A percentile compares a stretch with the other conserved stretches of the same genome.
phyloP scores from a whole-genome alignment of 2,329 filamentous ascomycete genomes.

The Hypomyces rosellus region DNA sequence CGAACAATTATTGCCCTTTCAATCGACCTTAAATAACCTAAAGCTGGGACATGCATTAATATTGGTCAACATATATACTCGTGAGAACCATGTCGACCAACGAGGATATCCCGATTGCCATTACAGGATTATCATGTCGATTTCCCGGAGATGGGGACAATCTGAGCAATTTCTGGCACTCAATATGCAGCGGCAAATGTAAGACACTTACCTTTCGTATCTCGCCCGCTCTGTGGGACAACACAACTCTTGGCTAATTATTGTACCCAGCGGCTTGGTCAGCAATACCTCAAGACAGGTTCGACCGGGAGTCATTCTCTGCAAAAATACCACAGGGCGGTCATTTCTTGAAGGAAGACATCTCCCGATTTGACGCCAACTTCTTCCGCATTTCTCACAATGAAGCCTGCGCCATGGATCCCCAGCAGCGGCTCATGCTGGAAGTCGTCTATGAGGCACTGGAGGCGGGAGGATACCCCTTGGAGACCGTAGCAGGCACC shows the following conservation, averaged over 20 bases:
- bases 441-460: conserved; percentile 36
- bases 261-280: too few species aligned
- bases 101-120: conserved; percentile 48
- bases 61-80: not conserved
- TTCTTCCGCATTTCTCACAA: conserved; percentile 18
- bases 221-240: too few species aligned
- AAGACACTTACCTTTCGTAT: too few species aligned
- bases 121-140: conserved; percentile 57
- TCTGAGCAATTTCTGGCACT: conserved; percentile 53
- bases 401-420: conserved; percentile 12
- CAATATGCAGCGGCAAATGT: conserved; percentile 55
- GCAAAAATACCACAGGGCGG: too few species aligned
- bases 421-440: conserved; percentile 20
- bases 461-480: conserved; percentile 26
- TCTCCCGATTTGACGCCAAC: conserved; percentile 33
- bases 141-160: conserved; percentile 38
- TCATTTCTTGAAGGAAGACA: conserved; percentile 31
- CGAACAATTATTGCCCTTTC: too few species aligned
- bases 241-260: too few species aligned
- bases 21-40: too few species aligned
- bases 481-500: conserved; percentile 15
- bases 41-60: not conserved
- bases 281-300: too few species aligned
- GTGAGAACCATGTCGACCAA: not conserved
- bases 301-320: too few species aligned